These are phyloP conservation scores for Arachnopeziza araneosa DNA, from an alignment of 2,329 filamentous ascomycete species.

Conservation along the genomic window DNA sequence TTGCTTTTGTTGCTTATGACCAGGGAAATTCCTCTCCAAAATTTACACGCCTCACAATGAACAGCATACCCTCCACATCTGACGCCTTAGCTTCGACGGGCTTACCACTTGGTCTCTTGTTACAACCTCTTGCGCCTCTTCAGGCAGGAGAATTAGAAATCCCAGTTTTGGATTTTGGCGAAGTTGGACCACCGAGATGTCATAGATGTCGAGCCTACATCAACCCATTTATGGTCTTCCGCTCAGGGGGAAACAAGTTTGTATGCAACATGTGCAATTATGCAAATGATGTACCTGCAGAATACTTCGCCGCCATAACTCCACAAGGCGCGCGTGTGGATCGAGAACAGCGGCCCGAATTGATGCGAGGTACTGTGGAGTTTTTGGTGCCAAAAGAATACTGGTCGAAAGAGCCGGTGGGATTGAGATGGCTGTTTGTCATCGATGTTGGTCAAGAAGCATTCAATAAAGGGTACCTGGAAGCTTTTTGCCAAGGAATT, in stretches of 20 bases:
- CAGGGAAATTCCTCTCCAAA: slow-evolving; percentile 97
- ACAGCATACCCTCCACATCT: slow-evolving; percentile 79
- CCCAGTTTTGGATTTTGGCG: slow-evolving; percentile 92
- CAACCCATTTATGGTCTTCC: slow-evolving; percentile 98
- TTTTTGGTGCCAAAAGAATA: slow-evolving; percentile 98
- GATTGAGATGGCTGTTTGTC: slow-evolving; percentile 81
- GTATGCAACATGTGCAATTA: slow-evolving; percentile 98
- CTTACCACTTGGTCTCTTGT: slow-evolving; percentile 76
- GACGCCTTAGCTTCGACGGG: slow-evolving; percentile 77
- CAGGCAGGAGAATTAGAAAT: slow-evolving; percentile 82
- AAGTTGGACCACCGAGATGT: slow-evolving; percentile 83
- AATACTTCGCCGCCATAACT: slow-evolving; percentile 91
- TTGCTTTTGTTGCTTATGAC: slow-evolving; percentile 90
- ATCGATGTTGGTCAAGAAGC: slow-evolving; percentile 92
- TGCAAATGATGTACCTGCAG: slow-evolving; percentile 85
- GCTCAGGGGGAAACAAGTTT: slow-evolving; percentile 88
- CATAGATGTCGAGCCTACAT: slow-evolving; percentile 92
- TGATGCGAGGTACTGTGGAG: slow-evolving; percentile 88
- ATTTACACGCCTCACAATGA: slow-evolving; percentile 84
- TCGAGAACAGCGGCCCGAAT: slow-evolving; percentile 79
- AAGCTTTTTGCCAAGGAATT: slow-evolving; percentile 87
- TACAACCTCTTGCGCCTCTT: slow-evolving; percentile 81
- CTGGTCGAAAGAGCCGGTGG: slow-evolving; percentile 91
- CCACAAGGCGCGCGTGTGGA: slow-evolving; percentile 83
- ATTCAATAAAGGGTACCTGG: slow-evolving; percentile 82